Conservation (phyloP, 331 rosid genomes). For the Rosa hybrid region DNA sequence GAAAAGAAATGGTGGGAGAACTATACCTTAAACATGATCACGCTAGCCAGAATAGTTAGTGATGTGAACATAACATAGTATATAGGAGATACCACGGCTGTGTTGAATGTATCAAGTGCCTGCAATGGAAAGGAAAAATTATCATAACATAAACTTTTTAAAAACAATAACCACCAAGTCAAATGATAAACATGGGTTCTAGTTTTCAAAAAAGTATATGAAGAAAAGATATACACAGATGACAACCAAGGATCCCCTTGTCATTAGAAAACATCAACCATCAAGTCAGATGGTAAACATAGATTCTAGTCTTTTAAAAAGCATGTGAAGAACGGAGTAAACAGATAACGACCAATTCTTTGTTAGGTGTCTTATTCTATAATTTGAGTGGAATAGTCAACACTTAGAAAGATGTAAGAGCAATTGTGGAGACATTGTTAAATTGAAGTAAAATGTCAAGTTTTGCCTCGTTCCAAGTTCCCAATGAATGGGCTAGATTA, state of each 20-base stretch:
- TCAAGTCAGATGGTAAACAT: no score
- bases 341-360: no score
- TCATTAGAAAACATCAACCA: no score
- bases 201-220: neutral
- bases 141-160: neutral
- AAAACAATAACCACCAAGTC: conserved; percentile 3
- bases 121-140: conserved; percentile 37
- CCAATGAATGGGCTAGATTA: neutral
- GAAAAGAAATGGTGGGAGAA: neutral
- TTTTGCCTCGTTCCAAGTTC: neutral
- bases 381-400: neutral
- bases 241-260: neutral
- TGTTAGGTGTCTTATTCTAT: neutral
- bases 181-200: neutral
- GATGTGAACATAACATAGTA: conserved; percentile 98
- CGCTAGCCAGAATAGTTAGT: conserved; percentile 90
- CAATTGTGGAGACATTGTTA: neutral
- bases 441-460: neutral
- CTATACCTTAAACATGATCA: conserved; percentile 95
- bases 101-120: conserved; percentile 98
- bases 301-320: no score
- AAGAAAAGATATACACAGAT: neutral
- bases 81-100: conserved; percentile 98
- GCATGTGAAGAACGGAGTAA: no score
- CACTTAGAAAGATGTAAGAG: neutral